phyloP scores from a whole-genome alignment of 2,329 filamentous ascomycete genomes.

The Leptographium wingfieldii region DNA sequence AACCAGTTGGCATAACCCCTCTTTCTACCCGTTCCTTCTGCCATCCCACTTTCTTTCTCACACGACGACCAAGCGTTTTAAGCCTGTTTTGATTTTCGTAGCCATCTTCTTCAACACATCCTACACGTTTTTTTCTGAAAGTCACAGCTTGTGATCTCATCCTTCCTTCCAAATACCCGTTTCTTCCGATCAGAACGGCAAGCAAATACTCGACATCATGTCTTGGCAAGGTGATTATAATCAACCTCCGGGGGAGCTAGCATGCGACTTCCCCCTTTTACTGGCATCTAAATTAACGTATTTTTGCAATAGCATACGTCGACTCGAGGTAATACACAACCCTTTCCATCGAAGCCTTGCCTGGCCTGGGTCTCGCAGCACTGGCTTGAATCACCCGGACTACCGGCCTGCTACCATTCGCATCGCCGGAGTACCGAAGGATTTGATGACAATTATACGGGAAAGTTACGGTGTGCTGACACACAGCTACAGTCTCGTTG shows the following conservation, averaged over 20 bases:
- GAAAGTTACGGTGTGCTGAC: neutral
- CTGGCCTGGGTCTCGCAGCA: neutral
- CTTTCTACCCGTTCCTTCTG: constrained; percentile 2
- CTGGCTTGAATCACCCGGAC: neutral
- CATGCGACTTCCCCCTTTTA: neutral
- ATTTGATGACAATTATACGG: neutral
- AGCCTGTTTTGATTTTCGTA: constrained; percentile 3
- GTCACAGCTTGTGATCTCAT: neutral
- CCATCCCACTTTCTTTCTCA: constrained; percentile 8
- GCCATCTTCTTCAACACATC: neutral
- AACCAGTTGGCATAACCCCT: constrained; percentile 1
- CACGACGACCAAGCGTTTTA: constrained; percentile 7
- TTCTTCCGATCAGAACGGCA: neutral
- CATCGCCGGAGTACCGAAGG: neutral
- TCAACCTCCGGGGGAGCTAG: neutral
- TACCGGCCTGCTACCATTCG: neutral
- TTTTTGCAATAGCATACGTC: constrained; percentile 6
- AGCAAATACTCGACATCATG: constrained; percentile 7
- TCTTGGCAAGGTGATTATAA: constrained; percentile 11
- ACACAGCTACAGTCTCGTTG: constrained; percentile 53
- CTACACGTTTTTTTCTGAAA: neutral
- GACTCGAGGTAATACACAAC: constrained; percentile 9
- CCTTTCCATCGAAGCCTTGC: neutral
- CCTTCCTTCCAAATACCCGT: neutral
- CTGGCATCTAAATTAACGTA: neutral